Base-by-base conservation (phyloP, 2,329 filamentous ascomycete species). In the Coniochaeta prunicola region DNA sequence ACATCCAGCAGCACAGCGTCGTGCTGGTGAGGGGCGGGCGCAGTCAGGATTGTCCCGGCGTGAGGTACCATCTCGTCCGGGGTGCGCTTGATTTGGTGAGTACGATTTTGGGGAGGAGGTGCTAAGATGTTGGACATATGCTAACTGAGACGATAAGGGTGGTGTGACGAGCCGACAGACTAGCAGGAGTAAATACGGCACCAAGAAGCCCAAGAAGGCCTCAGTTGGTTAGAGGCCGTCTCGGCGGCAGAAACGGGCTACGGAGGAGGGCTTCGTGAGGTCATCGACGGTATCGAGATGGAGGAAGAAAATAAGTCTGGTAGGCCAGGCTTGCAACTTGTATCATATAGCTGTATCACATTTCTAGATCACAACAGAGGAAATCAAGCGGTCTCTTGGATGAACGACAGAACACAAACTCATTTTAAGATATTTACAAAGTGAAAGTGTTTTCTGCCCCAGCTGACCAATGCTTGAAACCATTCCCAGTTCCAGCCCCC, bases 1-100 rank as follows among this genome's bases (percentile, higher is more conserved):
- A 97, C 75, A 92, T 97, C 65, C 93, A 97, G 81, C 94, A 97
- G 82, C 96, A 99, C 80, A 96, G 90, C 68, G 94, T 99, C 53
- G 94, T 99, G 59, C 80, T 97, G 65, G 92, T 99, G n/a, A 83
- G 94, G 65, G 94, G 94, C 60, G 94, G 94, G 2, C 83, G 94
- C 71, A 87, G 86, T 64, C 94, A 97, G 83, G 94, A 99, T 86
- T 99, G 94, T 78, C 94, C 94, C 62, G 94, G 94, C 87, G 94
- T 99, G 76, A 88, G 92, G 71, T 99, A 99, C 73, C 91, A 96
- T 74, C 78, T 97, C 68, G 90, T 99, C 45, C 81, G 94, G 71
- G 94, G 94, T 33, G 91, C 92, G 21, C 78, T 96, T 75, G 94
- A 99, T 83, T 74, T 99, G 84, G 92, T 96, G 80, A 69, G 89